Percentiles rank a stretch among this genome's conserved stretches.
These are phyloP conservation scores for Trichoderma reesei DNA, from an alignment of 495 filamentous ascomycete species.

Conservation along the genomic window DNA sequence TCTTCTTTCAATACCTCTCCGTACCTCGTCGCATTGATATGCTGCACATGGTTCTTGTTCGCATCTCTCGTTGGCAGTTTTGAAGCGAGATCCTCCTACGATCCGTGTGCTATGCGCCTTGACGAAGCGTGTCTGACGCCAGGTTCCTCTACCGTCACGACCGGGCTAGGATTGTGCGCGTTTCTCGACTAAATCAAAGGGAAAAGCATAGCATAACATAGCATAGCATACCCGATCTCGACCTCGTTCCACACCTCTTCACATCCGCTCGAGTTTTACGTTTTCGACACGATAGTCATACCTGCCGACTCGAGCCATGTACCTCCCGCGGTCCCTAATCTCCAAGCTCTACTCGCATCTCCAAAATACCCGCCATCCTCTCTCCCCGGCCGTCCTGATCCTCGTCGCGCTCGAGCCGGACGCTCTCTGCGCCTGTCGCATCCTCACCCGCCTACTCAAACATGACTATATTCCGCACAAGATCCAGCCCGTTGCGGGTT, in stretches of 20 bases:
- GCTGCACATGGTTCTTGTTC: not conserved
- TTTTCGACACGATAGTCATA: conserved; percentile 17
- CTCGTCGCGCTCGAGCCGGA: conserved; percentile 91
- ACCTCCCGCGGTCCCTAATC: conserved; percentile 83
- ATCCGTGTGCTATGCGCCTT: not conserved
- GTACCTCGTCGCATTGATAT: not conserved
- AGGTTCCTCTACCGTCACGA: conserved; percentile 1
- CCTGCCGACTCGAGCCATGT: conserved; percentile 50
- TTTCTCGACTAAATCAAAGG: not conserved
- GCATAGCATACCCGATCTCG: too few species aligned
- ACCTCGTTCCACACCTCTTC: too few species aligned
- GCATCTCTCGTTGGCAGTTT: not conserved
- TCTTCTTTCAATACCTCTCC: too few species aligned
- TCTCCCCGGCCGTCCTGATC: conserved; percentile 83
- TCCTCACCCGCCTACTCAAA: conserved; percentile 81
- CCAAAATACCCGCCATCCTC: conserved; percentile 65
- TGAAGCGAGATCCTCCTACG: not conserved
- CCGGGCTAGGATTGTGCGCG: conserved; percentile 3
- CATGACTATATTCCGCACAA: conserved; percentile 98
- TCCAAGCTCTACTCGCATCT: conserved; percentile 85
- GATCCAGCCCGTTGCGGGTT: conserved; percentile 87
- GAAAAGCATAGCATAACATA: too few species aligned
- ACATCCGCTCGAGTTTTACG: too few species aligned
- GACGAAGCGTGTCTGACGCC: conserved; percentile 4
- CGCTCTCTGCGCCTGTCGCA: conserved; percentile 89